Evolutionary conservation across 495 filamentous ascomycete genomes (phyloP).

Genomic region (Talaromyces ruber): DNA sequence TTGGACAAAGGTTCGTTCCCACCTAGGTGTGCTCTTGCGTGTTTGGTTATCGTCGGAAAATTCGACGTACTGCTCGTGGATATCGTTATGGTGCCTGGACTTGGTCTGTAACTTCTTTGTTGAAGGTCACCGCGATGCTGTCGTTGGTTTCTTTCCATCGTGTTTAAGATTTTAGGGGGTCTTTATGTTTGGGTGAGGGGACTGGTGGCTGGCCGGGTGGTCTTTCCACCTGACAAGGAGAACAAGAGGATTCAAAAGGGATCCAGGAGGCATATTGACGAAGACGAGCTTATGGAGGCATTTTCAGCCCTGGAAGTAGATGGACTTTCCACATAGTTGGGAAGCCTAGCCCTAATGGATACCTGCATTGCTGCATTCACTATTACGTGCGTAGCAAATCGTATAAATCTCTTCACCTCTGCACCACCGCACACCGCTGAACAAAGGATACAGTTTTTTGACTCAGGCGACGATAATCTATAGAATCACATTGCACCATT

Average conservation of each 20-base stretch:
- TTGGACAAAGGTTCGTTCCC: not conserved
- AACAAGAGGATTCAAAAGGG: not conserved
- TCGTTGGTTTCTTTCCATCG: not conserved
- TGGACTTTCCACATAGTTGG: not conserved
- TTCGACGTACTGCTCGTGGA: not conserved
- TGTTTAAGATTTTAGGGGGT: not conserved
- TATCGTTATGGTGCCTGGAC: not conserved
- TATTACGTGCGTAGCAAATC: not conserved
- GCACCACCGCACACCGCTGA: slow-evolving; percentile 3
- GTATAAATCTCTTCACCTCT: not conserved
- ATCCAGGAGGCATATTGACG: not conserved
- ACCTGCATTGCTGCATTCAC: slow-evolving; percentile 6
- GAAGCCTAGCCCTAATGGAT: slow-evolving; percentile 1
- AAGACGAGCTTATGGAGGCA: not conserved
- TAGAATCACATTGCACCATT: not conserved
- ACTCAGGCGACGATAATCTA: not conserved
- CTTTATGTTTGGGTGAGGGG: not conserved
- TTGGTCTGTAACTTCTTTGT: not conserved
- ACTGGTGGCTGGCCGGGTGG: not conserved
- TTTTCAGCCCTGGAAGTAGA: not conserved
- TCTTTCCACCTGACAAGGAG: not conserved
- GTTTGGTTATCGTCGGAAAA: not conserved
- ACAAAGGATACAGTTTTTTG: not conserved
- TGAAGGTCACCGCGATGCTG: not conserved
- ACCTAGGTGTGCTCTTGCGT: not conserved